Conservation (phyloP, 208 protist genomes). For the Trichomonas tenax region DNA sequence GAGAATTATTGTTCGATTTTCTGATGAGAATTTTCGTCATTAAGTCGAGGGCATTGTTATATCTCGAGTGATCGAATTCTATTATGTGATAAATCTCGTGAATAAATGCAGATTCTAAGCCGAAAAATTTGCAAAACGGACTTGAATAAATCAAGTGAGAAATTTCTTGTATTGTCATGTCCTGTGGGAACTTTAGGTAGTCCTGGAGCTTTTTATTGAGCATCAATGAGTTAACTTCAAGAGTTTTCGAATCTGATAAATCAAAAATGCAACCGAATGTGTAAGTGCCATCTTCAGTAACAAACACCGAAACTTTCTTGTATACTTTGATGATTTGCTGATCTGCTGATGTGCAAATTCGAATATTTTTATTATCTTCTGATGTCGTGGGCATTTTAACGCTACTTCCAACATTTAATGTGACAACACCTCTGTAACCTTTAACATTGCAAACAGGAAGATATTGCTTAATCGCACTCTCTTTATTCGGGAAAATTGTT, state of each 20-base stretch:
- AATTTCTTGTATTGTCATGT: background rate
- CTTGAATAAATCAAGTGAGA: background rate
- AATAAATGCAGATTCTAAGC: background rate
- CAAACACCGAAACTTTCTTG: background rate
- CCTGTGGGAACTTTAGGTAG: background rate
- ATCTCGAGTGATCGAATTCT: background rate
- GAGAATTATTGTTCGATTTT: background rate
- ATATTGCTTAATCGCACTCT: background rate
- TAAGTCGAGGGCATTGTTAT: background rate
- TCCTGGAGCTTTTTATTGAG: background rate
- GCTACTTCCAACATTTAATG: background rate
- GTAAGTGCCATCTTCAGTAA: background rate
- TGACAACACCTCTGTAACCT: background rate
- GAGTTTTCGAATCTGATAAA: background rate
- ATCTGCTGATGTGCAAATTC: background rate
- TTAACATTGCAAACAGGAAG: background rate
- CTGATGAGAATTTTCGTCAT: background rate
- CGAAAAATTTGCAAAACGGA: background rate
- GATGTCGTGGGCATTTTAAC: background rate
- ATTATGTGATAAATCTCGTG: background rate
- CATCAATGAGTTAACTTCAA: background rate
- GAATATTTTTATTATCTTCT: background rate
- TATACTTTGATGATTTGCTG: background rate
- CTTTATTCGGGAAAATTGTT: background rate
- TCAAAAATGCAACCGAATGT: background rate